Base-by-base conservation (phyloP, 441 rosid genomes). In the Erodium texanum region DNA sequence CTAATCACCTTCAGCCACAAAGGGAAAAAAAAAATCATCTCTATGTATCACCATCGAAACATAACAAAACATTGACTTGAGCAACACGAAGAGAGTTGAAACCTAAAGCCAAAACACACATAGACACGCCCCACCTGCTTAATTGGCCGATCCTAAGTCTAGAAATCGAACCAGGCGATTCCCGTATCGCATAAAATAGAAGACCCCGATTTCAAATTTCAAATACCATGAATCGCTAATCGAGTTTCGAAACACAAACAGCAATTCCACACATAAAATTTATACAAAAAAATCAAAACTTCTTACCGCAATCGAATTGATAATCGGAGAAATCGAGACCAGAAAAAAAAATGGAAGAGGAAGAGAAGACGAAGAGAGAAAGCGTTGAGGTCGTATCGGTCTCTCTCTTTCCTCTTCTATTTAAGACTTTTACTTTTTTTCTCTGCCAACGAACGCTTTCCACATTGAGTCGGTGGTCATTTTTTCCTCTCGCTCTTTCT, bases 71-170 rank as follows among this genome's bases (percentile, higher is more conserved):
- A 34, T 34, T 38, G 45, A 1, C 8, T 38, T 38, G 14, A 11
- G 43, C 10, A 36, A 36, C 43, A 36, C 9, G 3, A 50, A 15
- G 20, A 50, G 20, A 16, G 59, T 18, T 18, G 59, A 52, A 52
- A n/a, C 59, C 52, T 45, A 45, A 45, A 45, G 3, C 38, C 6
- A 34, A 34, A 34, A 34, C 9, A 52, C 2, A 52, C 23, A 62
- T 19, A 23, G 14, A 69, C 69, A 70, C 12, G 63, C 68, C 71
- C 50, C 16, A 71, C 71, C 80, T 56, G 65, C 54, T 67, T 67
- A 45, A 54, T 38, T 29, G 75, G 45, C 73, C 68, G 80, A 74
- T 74, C 75, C 63, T 61, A 68, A 65, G n/a, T 18, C 7, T 50
- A 36, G 66, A 68, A 68, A 65, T 62, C 75, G 66, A 77, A 73